These are phyloP conservation scores for Penium margaritaceum DNA, from an alignment of 139 green algal genomes.

Conservation along the genomic window DNA sequence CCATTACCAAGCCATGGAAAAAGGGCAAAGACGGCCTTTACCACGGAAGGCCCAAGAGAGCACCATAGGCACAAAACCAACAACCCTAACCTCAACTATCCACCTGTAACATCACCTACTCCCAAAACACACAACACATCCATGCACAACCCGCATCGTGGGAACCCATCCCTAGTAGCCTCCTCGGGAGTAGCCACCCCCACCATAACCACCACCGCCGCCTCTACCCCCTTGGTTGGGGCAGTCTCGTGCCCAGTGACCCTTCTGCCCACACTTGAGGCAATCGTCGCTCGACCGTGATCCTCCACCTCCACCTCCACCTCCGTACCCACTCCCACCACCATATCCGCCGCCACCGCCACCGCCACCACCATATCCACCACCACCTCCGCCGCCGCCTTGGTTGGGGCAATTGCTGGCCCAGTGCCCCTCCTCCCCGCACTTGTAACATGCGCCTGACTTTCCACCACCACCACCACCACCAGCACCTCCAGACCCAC, in stretches of 20 bases:
- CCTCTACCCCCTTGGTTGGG: slow-evolving; percentile 34
- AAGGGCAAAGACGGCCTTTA: too few species aligned
- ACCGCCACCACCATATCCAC: slow-evolving; percentile 13
- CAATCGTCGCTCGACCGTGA: too few species aligned
- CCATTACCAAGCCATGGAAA: too few species aligned
- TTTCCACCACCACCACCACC: slow-evolving; percentile 30
- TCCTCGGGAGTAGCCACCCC: slow-evolving; percentile 19
- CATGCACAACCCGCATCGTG: too few species aligned
- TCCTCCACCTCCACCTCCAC: slow-evolving; percentile 25
- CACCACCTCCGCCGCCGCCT: slow-evolving; percentile 23
- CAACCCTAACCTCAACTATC: too few species aligned
- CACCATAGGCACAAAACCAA: too few species aligned
- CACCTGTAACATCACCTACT: too few species aligned
- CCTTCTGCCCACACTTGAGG: slow-evolving; percentile 45
- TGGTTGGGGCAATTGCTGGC: slow-evolving; percentile 39
- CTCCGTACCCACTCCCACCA: not conserved
- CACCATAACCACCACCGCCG: slow-evolving; percentile 27
- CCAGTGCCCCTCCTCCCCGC: slow-evolving; percentile 43
- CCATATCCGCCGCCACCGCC: slow-evolving; percentile 21
- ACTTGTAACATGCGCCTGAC: slow-evolving; percentile 49
- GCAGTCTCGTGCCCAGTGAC: slow-evolving; percentile 50
- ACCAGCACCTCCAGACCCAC: slow-evolving; percentile 8
- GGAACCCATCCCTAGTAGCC: too few species aligned
- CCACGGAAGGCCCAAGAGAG: too few species aligned
- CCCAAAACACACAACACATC: too few species aligned